Base-by-base conservation (phyloP, 768 basidiomycete genomes). In the Porpolomopsis calyptriformis region DNA sequence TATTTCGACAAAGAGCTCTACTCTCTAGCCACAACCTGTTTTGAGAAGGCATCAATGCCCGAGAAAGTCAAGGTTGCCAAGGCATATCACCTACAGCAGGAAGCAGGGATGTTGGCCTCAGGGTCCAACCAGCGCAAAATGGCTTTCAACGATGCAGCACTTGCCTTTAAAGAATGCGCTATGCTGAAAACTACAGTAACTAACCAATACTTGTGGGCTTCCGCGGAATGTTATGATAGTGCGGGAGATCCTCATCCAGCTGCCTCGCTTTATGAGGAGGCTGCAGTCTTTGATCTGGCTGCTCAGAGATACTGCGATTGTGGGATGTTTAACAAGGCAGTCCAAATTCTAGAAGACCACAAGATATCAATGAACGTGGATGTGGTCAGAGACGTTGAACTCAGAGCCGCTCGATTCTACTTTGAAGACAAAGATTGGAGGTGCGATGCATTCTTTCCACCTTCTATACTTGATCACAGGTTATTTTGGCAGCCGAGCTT, bases 21-120 rank as follows among this genome's bases (percentile, higher is more conserved):
- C 49, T 53, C 64, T 2, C 74, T 80, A 49, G 77, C 80, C 0
- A 70, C 67, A 63, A 65, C 74, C 40, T 75, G 74, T 46, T 80
- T 71, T 36, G 66, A 70, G 39, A 67, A 71, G 2, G 81, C 80
- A 1, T 59, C 50, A 1, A 54, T 65, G 38, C 58, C 50, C 0
- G 66, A 66, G 12, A 67, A 79, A 57, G 68, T 60, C 12, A 64
- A 58, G 2, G 66, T 78, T 8, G 68, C 78, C 1, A 50, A 70
- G 6, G 75, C 80, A 0, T 80, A 76, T 51, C 64, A 70, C 43
- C 65, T 79, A 4, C 71, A 77, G 45, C 71, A 77, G 49, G 56
- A 67, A 22, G 80, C 80, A 7, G 62, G 68, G 2, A 58, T 63
- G 38, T 52, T 63, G 20, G 57, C 60, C 2, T 33, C 48, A 46